Base-by-base conservation (phyloP, 352 stramenopile genomes). In the Pythium brachiatum region DNA sequence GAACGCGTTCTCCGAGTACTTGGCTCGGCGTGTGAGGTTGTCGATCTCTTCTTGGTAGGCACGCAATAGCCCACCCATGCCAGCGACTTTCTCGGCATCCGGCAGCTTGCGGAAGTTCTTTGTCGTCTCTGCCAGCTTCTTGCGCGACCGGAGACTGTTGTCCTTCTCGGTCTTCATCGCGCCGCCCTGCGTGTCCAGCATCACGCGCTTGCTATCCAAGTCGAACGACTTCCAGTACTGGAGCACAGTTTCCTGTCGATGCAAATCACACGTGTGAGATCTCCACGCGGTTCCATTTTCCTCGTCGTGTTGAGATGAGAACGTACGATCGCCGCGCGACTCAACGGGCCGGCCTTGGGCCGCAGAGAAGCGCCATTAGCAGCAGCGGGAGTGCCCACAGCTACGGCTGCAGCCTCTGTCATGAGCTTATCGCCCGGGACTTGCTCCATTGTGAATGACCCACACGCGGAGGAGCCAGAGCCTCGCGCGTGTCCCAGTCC, bases 21-120 rank as follows among this genome's bases (percentile, higher is more conserved):
- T 98, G 69, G 91, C 96, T 43, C 93, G 83, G 34, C 87, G 75
- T 3, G 92, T 98, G 27, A 98, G 73, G 43, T 88, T 85, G 74
- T 97, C 90, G 53, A 97, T 96, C 63, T 97, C 89, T 60, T 97
- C 86, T 67, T 97, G 90, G 64, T 97, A 97, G 36, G 85, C 79
- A 16, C 91, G 93, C n/a, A 97, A 62, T 44, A 97, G 58, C 2
- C 72, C 59, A 2, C 80, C 77, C 3, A 85, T 65, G 4, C 64
- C 72, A 20, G 75, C 57, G 5, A 89, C 64, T 60, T 96, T 96
- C 0, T 96, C 86, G 3, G 75, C 25, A 59, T 95, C 85, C 27
- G 72, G 55, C 5, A 94, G 76, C 50, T 86, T 81, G 47, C 87
- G 73, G 61, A 95, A 96, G 20, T 75, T 74, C 67, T 95, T 95